Conservation (phyloP, 805 yeast genomes). For the Pichia ethanolica region DNA sequence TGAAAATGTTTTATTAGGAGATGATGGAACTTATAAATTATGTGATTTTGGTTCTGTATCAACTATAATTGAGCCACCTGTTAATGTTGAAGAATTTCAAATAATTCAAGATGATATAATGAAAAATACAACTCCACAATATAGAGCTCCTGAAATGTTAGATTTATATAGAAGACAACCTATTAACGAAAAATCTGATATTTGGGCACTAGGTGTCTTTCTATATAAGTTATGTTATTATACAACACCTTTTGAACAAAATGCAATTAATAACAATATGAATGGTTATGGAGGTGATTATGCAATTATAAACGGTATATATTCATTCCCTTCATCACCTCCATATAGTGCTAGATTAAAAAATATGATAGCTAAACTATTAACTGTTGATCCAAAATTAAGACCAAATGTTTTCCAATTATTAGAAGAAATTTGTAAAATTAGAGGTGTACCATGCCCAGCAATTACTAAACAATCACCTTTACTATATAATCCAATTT, state of each 20-base stretch:
- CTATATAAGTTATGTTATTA: slow-evolving; percentile 72
- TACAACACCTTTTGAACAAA: slow-evolving; percentile 72
- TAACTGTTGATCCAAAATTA: slow-evolving; percentile 58
- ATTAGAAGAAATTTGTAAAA: slow-evolving; percentile 56
- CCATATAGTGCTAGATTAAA: slow-evolving; percentile 54
- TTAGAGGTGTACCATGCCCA: slow-evolving; percentile 41
- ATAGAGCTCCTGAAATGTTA: slow-evolving; percentile 79
- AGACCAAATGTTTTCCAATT: slow-evolving; percentile 72
- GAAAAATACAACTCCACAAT: slow-evolving; percentile 80
- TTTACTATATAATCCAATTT: neutral
- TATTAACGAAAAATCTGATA: slow-evolving; percentile 74
- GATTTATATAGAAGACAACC: slow-evolving; percentile 62
- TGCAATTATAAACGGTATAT: slow-evolving; percentile 53
- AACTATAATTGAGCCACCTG: slow-evolving; percentile 55
- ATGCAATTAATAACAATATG: slow-evolving; percentile 29
- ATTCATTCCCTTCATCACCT: slow-evolving; percentile 48
- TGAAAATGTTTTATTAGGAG: slow-evolving; percentile 67
- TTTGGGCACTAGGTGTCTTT: slow-evolving; percentile 81
- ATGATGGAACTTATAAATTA: slow-evolving; percentile 51
- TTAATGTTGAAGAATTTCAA: slow-evolving; percentile 50
- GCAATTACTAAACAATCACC: slow-evolving; percentile 14
- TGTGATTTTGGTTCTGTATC: slow-evolving; percentile 84
- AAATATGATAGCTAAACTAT: slow-evolving; percentile 52
- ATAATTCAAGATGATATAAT: slow-evolving; percentile 59
- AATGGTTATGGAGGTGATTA: slow-evolving; percentile 43